Conservation (phyloP, 2,329 filamentous ascomycete species). For the Bipolaris bicolor region DNA sequence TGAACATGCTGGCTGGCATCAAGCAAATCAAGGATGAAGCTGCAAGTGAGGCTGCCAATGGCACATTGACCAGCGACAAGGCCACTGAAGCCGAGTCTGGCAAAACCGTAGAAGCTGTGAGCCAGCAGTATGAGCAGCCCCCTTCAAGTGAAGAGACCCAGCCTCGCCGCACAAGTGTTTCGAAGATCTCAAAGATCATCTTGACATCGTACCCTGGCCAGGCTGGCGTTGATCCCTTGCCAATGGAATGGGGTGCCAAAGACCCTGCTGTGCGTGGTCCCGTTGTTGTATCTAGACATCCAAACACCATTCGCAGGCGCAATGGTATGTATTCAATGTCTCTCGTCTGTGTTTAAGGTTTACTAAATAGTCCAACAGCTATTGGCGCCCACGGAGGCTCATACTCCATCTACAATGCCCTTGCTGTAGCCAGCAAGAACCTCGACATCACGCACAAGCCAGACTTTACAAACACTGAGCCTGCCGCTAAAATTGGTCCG, state of each 20-base stretch:
- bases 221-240: slow-evolving; percentile 89
- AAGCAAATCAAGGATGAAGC: slow-evolving; percentile 63
- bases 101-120: slow-evolving; percentile 48
- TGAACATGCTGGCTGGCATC: slow-evolving; percentile 65
- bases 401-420: slow-evolving; percentile 93
- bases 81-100: slow-evolving; percentile 42
- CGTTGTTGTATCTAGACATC: slow-evolving; percentile 80
- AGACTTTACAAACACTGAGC: slow-evolving; percentile 85
- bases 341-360: neutral
- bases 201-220: slow-evolving; percentile 90
- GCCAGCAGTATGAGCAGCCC: slow-evolving; percentile 49
- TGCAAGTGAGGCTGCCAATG: slow-evolving; percentile 30
- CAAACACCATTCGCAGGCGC: slow-evolving; percentile 76
- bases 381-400: slow-evolving; percentile 82
- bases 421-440: slow-evolving; percentile 90
- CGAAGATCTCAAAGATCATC: slow-evolving; percentile 66
- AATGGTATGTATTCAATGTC: slow-evolving; percentile 65
- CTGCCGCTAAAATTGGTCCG: slow-evolving; percentile 85
- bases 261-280: slow-evolving; percentile 80
- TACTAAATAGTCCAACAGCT: slow-evolving; percentile 49
- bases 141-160: slow-evolving; percentile 40
- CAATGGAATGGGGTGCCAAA: slow-evolving; percentile 83
- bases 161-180: slow-evolving; percentile 51
- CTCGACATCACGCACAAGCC: slow-evolving; percentile 81
- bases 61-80: slow-evolving; percentile 31